Conservation (phyloP, 345 rosid species). For the Murraya paniculata region DNA sequence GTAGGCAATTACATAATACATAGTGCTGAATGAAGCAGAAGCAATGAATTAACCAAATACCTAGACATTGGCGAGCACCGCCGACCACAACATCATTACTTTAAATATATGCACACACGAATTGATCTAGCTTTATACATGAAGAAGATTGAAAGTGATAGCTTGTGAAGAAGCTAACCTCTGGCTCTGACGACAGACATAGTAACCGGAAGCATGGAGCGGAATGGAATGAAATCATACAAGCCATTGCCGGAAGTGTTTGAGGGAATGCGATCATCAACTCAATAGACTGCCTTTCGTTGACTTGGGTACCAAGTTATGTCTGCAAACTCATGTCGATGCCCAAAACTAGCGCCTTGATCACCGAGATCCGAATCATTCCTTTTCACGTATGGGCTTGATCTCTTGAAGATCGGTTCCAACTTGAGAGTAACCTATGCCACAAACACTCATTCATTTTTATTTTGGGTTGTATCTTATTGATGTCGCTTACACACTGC, state of each 20-base stretch:
- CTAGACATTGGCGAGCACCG: no score
- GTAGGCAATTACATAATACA: no score
- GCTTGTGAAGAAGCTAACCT: slow-evolving; percentile 29
- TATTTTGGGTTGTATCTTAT: no score
- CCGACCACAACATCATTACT: no score
- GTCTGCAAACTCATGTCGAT: slow-evolving; percentile 71
- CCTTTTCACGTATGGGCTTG: slow-evolving; percentile 34
- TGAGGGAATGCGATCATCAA: slow-evolving; percentile 51
- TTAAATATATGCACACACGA: no score
- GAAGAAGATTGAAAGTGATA: no score
- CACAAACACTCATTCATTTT: neutral
- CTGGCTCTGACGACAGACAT: slow-evolving; percentile 37
- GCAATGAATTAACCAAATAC: no score
- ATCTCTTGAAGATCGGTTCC: slow-evolving; percentile 68
- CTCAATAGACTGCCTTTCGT: slow-evolving; percentile 51
- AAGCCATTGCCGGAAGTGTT: slow-evolving; percentile 51
- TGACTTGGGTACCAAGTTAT: slow-evolving; percentile 67
- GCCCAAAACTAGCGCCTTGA: slow-evolving; percentile 42
- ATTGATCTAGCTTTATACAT: no score
- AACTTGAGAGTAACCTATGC: slow-evolving; percentile 55
- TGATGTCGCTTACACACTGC: no score
- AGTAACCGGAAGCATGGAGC: slow-evolving; percentile 35
- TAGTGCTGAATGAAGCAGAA: no score
- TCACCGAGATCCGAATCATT: slow-evolving; percentile 51
- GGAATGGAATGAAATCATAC: slow-evolving; percentile 52